phyloP scores from a whole-genome alignment of 2,329 filamentous ascomycete genomes.

The Botryotinia globosa region DNA sequence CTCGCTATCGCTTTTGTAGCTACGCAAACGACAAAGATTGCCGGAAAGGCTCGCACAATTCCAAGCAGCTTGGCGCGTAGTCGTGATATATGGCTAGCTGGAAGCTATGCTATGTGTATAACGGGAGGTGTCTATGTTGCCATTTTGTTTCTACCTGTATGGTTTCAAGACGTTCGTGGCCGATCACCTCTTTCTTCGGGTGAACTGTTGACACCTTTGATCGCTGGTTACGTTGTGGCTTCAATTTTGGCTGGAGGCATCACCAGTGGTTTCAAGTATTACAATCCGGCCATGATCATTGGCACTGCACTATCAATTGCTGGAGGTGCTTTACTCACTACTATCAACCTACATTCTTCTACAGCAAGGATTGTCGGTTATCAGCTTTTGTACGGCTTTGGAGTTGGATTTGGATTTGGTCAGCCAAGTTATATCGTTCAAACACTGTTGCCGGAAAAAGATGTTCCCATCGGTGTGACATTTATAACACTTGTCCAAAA shows the following conservation, averaged over 20 bases:
- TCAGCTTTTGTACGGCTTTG: conserved; percentile 44
- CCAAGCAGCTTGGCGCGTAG: conserved; percentile 36
- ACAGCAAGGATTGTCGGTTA: conserved; percentile 50
- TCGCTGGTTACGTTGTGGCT: conserved; percentile 35
- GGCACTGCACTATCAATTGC: conserved; percentile 20
- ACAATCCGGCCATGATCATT: conserved; percentile 30
- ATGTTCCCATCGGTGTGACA: conserved; percentile 47
- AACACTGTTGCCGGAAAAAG: conserved; percentile 48
- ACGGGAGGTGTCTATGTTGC: not conserved
- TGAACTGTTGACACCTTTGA: conserved; percentile 41
- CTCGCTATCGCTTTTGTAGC: conserved; percentile 33
- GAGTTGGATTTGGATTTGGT: conserved; percentile 45
- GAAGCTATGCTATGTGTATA: not conserved
- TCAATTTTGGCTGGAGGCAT: conserved; percentile 25
- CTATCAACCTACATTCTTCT: conserved; percentile 35
- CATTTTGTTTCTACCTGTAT: conserved; percentile 46
- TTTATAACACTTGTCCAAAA: conserved; percentile 18
- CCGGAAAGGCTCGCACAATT: conserved; percentile 37
- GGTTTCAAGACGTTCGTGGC: conserved; percentile 47
- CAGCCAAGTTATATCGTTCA: conserved; percentile 46
- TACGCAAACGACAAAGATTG: conserved; percentile 38
- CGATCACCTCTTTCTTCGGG: conserved; percentile 44
- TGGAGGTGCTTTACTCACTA: conserved; percentile 39
- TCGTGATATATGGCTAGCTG: conserved; percentile 27
- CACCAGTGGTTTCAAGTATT: conserved; percentile 37